Conservation (phyloP, 176 grass and related monocot species). For the Raddia guianensis region DNA sequence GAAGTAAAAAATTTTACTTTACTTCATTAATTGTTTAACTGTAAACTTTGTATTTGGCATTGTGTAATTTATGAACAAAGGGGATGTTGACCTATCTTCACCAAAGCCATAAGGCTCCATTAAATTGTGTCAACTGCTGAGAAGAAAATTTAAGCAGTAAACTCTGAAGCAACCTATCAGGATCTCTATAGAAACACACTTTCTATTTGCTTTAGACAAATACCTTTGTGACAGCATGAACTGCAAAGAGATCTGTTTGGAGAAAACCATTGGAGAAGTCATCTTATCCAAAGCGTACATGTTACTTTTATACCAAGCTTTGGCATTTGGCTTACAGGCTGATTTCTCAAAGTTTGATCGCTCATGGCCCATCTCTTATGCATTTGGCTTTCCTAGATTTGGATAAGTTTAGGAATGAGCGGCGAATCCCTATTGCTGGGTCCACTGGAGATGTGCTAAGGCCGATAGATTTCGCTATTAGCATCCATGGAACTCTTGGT, state of each 20-base stretch:
- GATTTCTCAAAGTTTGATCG: slow-evolving; percentile 92
- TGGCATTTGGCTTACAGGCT: slow-evolving; percentile 51
- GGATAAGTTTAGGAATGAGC: slow-evolving; percentile 75
- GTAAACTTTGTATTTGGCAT: neutral
- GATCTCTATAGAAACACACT: neutral
- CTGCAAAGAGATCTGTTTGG: neutral
- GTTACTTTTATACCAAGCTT: slow-evolving; percentile 1
- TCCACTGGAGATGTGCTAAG: slow-evolving; percentile 65
- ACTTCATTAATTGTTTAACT: neutral
- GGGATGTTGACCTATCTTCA: neutral
- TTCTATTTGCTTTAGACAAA: neutral
- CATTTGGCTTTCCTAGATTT: slow-evolving; percentile 92
- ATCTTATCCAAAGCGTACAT: neutral
- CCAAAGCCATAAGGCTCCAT: neutral
- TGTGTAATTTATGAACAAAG: neutral
- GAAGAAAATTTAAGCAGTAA: neutral
- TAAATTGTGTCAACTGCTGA: slow-evolving; percentile 6
- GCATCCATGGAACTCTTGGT: slow-evolving; percentile 63
- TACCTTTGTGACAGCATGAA: neutral
- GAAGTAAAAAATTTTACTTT: neutral
- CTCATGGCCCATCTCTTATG: slow-evolving; percentile 54
- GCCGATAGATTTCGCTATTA: slow-evolving; percentile 57
- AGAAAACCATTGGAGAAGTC: no score
- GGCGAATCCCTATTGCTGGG: slow-evolving; percentile 71
- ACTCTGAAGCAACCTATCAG: neutral